Conservation (phyloP, 345 rosid species). For the Isatis tinctoria region DNA sequence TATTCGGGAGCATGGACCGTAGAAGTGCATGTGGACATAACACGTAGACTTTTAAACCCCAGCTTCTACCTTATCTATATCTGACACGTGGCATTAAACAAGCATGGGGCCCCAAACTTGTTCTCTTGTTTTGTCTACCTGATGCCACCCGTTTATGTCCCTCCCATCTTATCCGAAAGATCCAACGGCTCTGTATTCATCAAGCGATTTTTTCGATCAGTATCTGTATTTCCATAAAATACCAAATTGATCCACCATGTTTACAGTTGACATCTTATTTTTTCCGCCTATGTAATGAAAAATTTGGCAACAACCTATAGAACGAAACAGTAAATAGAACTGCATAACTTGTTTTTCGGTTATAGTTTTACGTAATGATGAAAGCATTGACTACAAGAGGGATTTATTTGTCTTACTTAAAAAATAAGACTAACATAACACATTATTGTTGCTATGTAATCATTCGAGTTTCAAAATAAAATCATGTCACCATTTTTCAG, state of each 20-base stretch:
- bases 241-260: background rate
- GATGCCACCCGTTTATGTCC: slow-evolving; percentile 1
- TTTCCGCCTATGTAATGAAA: background rate
- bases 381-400: background rate
- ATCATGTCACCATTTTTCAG: background rate
- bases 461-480: too few relatives aligned
- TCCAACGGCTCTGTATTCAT: slow-evolving; percentile 21
- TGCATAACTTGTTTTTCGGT: background rate
- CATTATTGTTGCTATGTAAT: too few relatives aligned
- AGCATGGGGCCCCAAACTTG: slow-evolving; percentile 15
- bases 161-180: slow-evolving; percentile 30
- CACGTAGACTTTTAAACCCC: slow-evolving; percentile 20
- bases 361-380: background rate
- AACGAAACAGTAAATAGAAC: background rate
- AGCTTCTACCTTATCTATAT: slow-evolving; percentile 29
- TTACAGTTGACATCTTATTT: background rate
- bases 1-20: slow-evolving; percentile 10
- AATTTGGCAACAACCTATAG: background rate
- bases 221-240: background rate
- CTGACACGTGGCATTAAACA: slow-evolving; percentile 23
- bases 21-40: slow-evolving; percentile 10
- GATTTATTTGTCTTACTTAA: background rate
- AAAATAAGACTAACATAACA: too few relatives aligned
- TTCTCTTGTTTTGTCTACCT: background rate
- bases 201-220: background rate